Base-by-base conservation (phyloP, 306 rosid genomes). In the Prunus kanzakura region DNA sequence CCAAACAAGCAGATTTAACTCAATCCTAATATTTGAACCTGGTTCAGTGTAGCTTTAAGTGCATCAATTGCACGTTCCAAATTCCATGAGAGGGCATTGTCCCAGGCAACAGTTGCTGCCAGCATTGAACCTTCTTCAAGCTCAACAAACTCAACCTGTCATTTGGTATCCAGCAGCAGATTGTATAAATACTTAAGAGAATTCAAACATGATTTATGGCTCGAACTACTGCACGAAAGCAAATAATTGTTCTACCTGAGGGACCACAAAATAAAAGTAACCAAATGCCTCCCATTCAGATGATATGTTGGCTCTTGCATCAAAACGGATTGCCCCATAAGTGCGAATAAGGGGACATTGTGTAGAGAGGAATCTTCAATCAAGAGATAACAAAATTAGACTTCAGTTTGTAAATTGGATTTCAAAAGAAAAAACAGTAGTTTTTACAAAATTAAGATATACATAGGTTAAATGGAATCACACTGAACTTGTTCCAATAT, bases 141-240 rank as follows among this genome's bases (percentile, higher is more conserved):
- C 89, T 95, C 99, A 83, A 92, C 87, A 75, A 95, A 88, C 81
- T 95, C 98, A 81, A 95, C 93, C 98, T 95, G 93, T 83, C 89
- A 90, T 82, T 82, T 51, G 85, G 88, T 73, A 90, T 88, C 91
- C 79, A 82, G 87, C 86, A 79, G 87, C 81, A 74, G 77, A 87
- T 77, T 85, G 86, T 68, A 86, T 86, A 82, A 91, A 88, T 84
- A 83, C 79, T 73, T 64, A 82, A 75, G 60, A 74, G 77, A 65
- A 63, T 30, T 63, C 23, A 63, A 79, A 80, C 65, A 49, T 62
- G 47, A 73, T 29, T 46, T 30, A 68, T 70, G 35, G 80, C 69
- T 55, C 70, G 72, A 78, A 71, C 82, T 51, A 75, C 46, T n/a
- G 71, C 62, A 76, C 54, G 64, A 86, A 86, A 55, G 69, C 67